phyloP scores from a whole-genome alignment of 1,284 basidiomycete species.

The Cutaneotrichosporon sp. region DNA sequence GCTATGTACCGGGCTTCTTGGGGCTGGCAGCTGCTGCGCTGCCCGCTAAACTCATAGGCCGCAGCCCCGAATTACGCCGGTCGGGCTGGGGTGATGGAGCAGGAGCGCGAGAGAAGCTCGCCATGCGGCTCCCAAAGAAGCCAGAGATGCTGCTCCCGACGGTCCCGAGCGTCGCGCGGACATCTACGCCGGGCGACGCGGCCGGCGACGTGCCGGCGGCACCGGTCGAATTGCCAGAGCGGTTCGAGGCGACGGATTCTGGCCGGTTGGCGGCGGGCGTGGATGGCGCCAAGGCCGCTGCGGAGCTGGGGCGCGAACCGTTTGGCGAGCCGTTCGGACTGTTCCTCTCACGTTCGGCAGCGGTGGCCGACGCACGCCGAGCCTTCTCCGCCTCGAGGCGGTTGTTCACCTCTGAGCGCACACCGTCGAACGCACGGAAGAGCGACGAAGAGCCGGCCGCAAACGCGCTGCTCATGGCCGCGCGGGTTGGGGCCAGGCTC shows the following conservation, averaged over 20 bases:
- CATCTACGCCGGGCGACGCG: neutral
- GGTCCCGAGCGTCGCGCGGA: slow-evolving; percentile 1
- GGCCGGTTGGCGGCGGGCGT: neutral
- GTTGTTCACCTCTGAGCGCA: slow-evolving; percentile 56
- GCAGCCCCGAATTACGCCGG: slow-evolving; percentile 4
- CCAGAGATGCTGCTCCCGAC: slow-evolving; percentile 2
- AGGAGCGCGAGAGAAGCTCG: neutral
- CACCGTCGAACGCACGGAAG: slow-evolving; percentile 81
- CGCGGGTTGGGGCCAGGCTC: slow-evolving; percentile 80
- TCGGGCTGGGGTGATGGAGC: neutral
- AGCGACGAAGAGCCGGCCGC: slow-evolving; percentile 74
- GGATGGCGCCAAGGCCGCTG: neutral
- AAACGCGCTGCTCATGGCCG: slow-evolving; percentile 76
- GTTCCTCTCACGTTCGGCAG: slow-evolving; percentile 8
- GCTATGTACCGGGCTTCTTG: slow-evolving; percentile 3
- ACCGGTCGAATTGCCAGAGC: neutral
- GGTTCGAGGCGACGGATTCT: neutral
- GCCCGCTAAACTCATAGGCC: slow-evolving; percentile 14
- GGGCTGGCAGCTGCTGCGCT: slow-evolving; percentile 4
- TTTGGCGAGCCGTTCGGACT: neutral
- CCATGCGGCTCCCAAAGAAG: slow-evolving; percentile 12
- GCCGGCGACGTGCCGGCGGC: neutral
- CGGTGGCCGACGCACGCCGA: slow-evolving; percentile 19
- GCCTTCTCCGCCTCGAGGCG: slow-evolving; percentile 34
- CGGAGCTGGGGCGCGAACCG: neutral